Evolutionary conservation across 1,284 basidiomycete genomes (phyloP).

Genomic region (Pyrrhoderma noxium): DNA sequence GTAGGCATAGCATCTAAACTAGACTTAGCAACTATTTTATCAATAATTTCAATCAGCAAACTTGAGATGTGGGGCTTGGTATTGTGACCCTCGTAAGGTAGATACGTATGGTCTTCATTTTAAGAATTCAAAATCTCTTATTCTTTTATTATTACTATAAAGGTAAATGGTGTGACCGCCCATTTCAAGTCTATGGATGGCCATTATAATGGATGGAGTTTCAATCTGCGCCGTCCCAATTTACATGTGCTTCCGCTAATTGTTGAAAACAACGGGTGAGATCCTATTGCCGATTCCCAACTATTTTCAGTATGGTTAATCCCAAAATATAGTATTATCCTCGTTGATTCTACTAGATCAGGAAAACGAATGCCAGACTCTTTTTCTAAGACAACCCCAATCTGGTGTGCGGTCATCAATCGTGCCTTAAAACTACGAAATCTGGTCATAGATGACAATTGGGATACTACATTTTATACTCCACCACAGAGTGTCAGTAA

Average conservation of each 20-base stretch:
- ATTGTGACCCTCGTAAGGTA: constrained; percentile 69
- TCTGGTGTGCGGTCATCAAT: constrained; percentile 94
- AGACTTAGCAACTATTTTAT: not conserved
- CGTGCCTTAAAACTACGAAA: constrained; percentile 43
- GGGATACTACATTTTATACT: constrained; percentile 57
- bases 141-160: not conserved
- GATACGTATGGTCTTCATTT: constrained; percentile 21
- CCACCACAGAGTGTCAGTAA: constrained; percentile 55
- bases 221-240: constrained; percentile 83
- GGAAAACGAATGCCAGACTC: constrained; percentile 96
- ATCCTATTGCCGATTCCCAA: constrained; percentile 3
- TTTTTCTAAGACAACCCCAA: constrained; percentile 88
- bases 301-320: not conserved
- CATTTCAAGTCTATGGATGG: constrained; percentile 99
- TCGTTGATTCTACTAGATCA: constrained; percentile 90
- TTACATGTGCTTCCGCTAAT: constrained; percentile 69
- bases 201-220: constrained; percentile 82
- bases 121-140: constrained; percentile 9
- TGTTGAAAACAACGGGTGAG: constrained; percentile 51
- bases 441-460: constrained; percentile 25
- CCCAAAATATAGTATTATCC: constrained; percentile 50
- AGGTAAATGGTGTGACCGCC: constrained; percentile 42
- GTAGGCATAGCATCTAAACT: constrained; percentile 36
- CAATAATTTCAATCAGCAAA: constrained; percentile 52
- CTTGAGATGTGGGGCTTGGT: constrained; percentile 92